Evolutionary conservation across 208 protist species (phyloP), one percentile per base, ranked within the genome.

Genomic region (Crithidia expoeki): DNA sequence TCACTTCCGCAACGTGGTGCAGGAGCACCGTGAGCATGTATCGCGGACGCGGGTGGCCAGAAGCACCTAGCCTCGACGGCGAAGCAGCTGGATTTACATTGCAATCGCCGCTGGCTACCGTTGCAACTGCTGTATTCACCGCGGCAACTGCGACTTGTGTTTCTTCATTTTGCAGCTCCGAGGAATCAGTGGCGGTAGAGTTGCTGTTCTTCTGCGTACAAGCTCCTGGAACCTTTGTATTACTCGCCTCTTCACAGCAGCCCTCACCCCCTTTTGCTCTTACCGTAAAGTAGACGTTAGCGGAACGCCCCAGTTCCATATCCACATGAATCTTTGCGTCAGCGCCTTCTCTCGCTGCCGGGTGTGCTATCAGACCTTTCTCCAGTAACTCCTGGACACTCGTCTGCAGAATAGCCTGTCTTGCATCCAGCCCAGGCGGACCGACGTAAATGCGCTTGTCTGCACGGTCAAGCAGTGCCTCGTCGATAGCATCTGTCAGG

Each of bases 391-490:
- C 96, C 11, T 60, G 44, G 12, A 97, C 74, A 25, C 88, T 88
- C 10, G 83, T 76, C 42, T 72, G 61, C 33, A 98, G 61, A 12
- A 99, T 95, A 16, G 62, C 49, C 17, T 84, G 76, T 10, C 93
- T 79, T 0, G 95, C 95, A 27, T 79, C 60, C n/a, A 79, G 2
- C 4, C 90, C 85, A 5, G 98, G 98, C 14, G 83, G 83, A 0
- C 95, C 96, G 38, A 99, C 88, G 79, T 87, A 94, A 42, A 98
- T 74, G 59, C 97, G 98, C 28, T 98, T 92, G 78, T 99, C 98
- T 0, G 97, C 97, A 12, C 98, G 72, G 71, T 99, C 97, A 21
- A 98, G 67, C 68, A 99, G 99, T n/a, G 96, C 97, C 2, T 85
- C 76, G 74, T 98, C 96, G 51, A 98, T 95, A 2, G 97, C 97